Evolutionary conservation across 1,139 yeast species (phyloP).

Genomic region (Saccharomyces hybrid): DNA sequence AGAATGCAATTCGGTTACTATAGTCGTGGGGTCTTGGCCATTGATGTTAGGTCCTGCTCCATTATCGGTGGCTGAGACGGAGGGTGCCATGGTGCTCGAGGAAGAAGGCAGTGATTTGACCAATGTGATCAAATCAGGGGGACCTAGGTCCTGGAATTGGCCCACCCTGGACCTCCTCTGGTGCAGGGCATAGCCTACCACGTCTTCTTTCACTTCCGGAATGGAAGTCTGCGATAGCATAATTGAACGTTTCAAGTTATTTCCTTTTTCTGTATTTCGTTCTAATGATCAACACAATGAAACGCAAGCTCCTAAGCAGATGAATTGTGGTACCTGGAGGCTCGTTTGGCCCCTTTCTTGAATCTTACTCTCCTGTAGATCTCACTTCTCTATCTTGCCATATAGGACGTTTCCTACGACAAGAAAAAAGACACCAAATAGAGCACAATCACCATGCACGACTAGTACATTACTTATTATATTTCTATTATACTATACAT

Average conservation of each 20-base stretch:
- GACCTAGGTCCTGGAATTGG: conserved; percentile 63
- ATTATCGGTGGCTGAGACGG: conserved; percentile 5
- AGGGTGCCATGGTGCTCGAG: conserved; percentile 10
- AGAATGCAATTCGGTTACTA: conserved; percentile 22
- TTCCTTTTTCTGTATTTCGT: neutral
- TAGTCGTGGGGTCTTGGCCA: conserved; percentile 11
- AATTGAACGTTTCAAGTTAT: neutral
- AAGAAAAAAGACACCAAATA: neutral
- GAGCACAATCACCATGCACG: neutral
- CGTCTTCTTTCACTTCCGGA: conserved; percentile 47
- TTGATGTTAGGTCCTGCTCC: conserved; percentile 3
- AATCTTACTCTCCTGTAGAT: neutral
- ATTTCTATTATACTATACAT: neutral
- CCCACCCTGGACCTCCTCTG: conserved; percentile 41
- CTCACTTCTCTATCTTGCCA: neutral
- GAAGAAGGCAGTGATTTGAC: conserved; percentile 37
- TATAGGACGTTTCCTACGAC: neutral
- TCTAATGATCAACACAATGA: neutral
- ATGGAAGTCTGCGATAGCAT: conserved; percentile 43
- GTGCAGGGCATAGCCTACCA: conserved; percentile 42
- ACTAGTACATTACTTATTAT: neutral
- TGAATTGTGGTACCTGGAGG: neutral
- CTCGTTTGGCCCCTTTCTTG: neutral
- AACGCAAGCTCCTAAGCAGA: neutral
- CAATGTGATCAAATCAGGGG: conserved; percentile 81